A percentile compares a stretch with the other conserved stretches of the same genome.
phyloP scores from a whole-genome alignment of 805 yeast genomes.

The Starmerella ratchasimensis region DNA sequence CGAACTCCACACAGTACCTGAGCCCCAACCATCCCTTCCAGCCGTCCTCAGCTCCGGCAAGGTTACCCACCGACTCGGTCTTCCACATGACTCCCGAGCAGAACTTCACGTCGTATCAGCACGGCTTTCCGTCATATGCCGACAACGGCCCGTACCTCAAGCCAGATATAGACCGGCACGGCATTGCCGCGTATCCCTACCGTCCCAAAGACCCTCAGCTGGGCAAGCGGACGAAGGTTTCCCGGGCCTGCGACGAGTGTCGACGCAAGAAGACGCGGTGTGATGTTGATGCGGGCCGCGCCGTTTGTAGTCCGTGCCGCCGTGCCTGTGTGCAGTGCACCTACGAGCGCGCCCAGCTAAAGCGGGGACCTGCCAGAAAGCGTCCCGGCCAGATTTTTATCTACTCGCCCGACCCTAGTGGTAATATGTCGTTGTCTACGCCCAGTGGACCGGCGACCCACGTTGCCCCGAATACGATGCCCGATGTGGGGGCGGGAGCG shows the following conservation, averaged over 20 bases:
- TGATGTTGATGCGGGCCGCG: slow-evolving; percentile 24
- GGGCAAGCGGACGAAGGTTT: slow-evolving; percentile 20
- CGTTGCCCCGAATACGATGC: not conserved
- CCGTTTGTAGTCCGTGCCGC: slow-evolving; percentile 38
- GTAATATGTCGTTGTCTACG: not conserved
- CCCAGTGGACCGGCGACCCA: not conserved
- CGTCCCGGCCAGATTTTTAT: slow-evolving; percentile 10
- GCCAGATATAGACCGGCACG: too few species aligned
- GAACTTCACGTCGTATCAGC: too few species aligned
- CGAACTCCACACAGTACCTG: too few species aligned
- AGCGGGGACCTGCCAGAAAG: slow-evolving; percentile 51
- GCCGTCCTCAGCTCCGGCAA: too few species aligned
- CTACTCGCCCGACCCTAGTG: not conserved
- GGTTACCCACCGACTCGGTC: too few species aligned
- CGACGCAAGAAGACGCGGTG: slow-evolving; percentile 34
- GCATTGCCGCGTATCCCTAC: too few species aligned
- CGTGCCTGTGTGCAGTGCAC: slow-evolving; percentile 41
- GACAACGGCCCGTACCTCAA: too few species aligned
- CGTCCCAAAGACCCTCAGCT: slow-evolving; percentile 3
- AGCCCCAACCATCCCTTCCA: too few species aligned
- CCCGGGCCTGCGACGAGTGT: slow-evolving; percentile 27
- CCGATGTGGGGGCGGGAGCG: not conserved
- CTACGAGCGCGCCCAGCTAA: slow-evolving; percentile 43
- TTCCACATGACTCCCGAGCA: too few species aligned
- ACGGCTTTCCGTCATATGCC: too few species aligned